Conservation (phyloP, 495 filamentous ascomycete species). For the Evernia prunastri region DNA sequence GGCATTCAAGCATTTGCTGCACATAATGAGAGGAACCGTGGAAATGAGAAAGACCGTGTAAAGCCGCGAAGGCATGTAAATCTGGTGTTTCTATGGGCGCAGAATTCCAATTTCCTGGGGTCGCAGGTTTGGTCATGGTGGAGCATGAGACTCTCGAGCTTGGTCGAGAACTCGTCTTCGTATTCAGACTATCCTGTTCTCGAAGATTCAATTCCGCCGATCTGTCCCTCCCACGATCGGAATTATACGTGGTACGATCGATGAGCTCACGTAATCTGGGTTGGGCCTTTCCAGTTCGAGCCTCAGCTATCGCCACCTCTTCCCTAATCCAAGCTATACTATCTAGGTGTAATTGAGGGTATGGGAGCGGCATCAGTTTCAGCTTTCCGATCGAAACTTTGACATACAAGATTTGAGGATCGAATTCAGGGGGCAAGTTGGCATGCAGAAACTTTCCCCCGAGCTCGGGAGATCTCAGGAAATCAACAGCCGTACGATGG, state of each 20-base stretch:
- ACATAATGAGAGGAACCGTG: neutral
- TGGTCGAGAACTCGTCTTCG: neutral
- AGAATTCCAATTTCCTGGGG: neutral
- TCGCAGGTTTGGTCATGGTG: neutral
- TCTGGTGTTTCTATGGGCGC: neutral
- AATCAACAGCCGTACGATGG: conserved; percentile 13
- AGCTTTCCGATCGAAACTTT: neutral
- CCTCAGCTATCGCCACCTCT: neutral
- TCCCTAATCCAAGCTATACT: neutral
- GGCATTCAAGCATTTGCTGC: neutral
- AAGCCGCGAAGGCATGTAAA: neutral
- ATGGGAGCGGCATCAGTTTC: neutral
- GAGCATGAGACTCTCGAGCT: neutral
- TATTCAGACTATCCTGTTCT: neutral
- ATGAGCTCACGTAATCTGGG: neutral
- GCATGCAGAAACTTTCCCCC: neutral
- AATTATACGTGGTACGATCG: neutral
- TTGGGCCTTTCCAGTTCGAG: neutral
- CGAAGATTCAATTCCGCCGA: neutral
- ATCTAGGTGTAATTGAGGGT: neutral
- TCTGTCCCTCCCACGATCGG: no score
- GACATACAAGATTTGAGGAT: neutral
- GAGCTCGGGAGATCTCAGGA: neutral
- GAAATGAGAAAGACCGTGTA: neutral
- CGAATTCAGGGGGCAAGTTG: neutral